These are phyloP conservation scores for Leccinum arenicola DNA, from an alignment of 768 basidiomycete genomes.

Conservation along the genomic window DNA sequence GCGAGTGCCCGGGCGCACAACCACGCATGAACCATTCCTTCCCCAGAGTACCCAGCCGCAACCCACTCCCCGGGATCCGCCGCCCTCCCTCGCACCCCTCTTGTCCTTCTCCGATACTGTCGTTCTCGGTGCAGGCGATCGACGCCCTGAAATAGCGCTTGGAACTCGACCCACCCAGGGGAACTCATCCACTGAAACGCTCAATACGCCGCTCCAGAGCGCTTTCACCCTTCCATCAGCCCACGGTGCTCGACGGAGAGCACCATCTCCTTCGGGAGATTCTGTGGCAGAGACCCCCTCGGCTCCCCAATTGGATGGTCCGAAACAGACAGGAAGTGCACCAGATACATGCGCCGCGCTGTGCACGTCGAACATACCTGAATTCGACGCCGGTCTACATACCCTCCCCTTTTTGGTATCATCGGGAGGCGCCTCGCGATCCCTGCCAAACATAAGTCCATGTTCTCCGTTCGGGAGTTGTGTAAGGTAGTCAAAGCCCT, in stretches of 20 bases:
- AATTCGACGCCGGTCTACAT: constrained; percentile 27
- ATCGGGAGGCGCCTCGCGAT: constrained; percentile 32
- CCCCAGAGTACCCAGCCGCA: constrained; percentile 65
- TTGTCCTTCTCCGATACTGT: constrained; percentile 4
- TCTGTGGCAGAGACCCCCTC: constrained; percentile 29
- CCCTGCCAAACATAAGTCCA: constrained; percentile 70
- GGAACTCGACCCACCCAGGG: constrained; percentile 76
- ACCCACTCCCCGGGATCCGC: constrained; percentile 63
- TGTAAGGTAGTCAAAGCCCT: constrained; percentile 65
- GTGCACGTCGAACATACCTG: constrained; percentile 31
- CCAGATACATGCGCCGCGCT: constrained; percentile 45
- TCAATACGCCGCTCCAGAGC: constrained; percentile 64
- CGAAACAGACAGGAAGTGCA: constrained; percentile 55
- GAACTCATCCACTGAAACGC: constrained; percentile 54
- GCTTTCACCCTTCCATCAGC: constrained; percentile 48
- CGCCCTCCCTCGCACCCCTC: constrained; percentile 8
- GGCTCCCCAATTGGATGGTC: constrained; percentile 40
- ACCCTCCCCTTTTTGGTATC: constrained; percentile 1
- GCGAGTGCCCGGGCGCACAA: constrained; percentile 57
- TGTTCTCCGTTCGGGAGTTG: constrained; percentile 47
- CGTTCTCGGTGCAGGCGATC: constrained; percentile 11
- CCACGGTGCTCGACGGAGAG: constrained; percentile 28
- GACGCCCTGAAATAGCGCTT: constrained; percentile 42
- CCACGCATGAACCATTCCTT: constrained; percentile 76
- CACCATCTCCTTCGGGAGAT: constrained; percentile 7